A percentile compares a stretch with the other conserved stretches of the same genome.
These are phyloP conservation scores for Cryptococcus deneoformans DNA, from an alignment of 1,284 basidiomycete species.

Conservation along the genomic window DNA sequence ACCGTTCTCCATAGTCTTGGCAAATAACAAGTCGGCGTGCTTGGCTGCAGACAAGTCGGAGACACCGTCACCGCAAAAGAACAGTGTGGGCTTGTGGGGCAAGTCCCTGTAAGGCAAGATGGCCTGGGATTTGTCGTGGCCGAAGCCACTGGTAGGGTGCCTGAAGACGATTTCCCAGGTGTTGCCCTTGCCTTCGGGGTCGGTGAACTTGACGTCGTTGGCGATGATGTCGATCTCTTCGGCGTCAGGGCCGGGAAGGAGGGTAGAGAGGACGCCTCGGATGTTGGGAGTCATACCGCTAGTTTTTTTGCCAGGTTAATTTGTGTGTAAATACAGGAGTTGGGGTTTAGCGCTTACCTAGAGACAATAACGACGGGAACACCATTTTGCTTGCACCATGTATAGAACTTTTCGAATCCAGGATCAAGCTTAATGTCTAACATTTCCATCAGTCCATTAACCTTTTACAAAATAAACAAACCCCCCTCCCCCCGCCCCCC, in stretches of 20 bases:
- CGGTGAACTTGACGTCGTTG: slow-evolving; percentile 68
- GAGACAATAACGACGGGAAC: slow-evolving; percentile 91
- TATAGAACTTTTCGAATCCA: slow-evolving; percentile 81
- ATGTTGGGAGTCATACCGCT: slow-evolving; percentile 84
- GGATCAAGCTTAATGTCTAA: slow-evolving; percentile 78
- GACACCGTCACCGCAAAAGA: slow-evolving; percentile 95
- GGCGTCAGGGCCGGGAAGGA: slow-evolving; percentile 70
- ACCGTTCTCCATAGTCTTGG: slow-evolving; percentile 71
- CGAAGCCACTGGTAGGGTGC: slow-evolving; percentile 80
- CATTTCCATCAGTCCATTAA: slow-evolving; percentile 1
- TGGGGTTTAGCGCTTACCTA: slow-evolving; percentile 55
- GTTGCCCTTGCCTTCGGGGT: slow-evolving; percentile 58
- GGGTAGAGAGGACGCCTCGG: slow-evolving; percentile 75
- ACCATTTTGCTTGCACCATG: slow-evolving; percentile 70
- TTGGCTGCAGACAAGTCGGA: slow-evolving; percentile 86
- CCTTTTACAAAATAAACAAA: not conserved
- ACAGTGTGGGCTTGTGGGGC: slow-evolving; percentile 69
- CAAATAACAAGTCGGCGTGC: slow-evolving; percentile 86
- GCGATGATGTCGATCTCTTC: slow-evolving; percentile 81
- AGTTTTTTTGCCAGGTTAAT: not conserved
- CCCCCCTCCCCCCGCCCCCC: too few relatives aligned
- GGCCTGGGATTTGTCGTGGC: slow-evolving; percentile 90
- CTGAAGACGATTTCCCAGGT: slow-evolving; percentile 82
- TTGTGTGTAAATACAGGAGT: not conserved
- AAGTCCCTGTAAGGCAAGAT: slow-evolving; percentile 80